These are phyloP conservation scores for Penicillium steckii DNA, from an alignment of 495 filamentous ascomycete genomes.

Conservation along the genomic window DNA sequence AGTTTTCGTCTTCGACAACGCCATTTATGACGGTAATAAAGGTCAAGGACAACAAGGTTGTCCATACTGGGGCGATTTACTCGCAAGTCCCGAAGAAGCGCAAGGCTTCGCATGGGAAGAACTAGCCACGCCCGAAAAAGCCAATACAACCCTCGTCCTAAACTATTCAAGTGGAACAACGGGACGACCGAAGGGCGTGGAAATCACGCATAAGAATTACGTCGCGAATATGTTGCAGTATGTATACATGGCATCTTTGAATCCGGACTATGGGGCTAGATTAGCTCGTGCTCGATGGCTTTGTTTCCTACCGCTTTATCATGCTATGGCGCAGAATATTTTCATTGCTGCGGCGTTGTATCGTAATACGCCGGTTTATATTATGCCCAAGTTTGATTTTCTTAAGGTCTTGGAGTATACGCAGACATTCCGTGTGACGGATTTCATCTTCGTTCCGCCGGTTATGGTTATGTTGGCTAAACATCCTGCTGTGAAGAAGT, in stretches of 20 bases:
- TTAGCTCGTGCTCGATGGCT: slow-evolving; percentile 37
- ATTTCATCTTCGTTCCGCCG: slow-evolving; percentile 62
- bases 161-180: slow-evolving; percentile 81
- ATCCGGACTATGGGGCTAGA: slow-evolving; percentile 45
- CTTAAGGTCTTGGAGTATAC: slow-evolving; percentile 65
- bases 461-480: slow-evolving; percentile 74
- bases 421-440: slow-evolving; percentile 66
- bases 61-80: slow-evolving; percentile 50
- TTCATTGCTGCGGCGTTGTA: slow-evolving; percentile 44
- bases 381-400: slow-evolving; percentile 76
- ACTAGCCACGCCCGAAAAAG: slow-evolving; percentile 35
- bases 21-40: slow-evolving; percentile 38
- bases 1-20: slow-evolving; percentile 52
- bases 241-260: slow-evolving; percentile 41
- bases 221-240: slow-evolving; percentile 66
- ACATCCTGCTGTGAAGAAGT: slow-evolving; percentile 59
- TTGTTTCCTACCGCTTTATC: slow-evolving; percentile 75
- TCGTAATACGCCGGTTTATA: slow-evolving; percentile 54
- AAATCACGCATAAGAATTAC: slow-evolving; percentile 72
- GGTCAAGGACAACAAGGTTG: slow-evolving; percentile 37
- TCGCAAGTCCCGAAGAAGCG: slow-evolving; percentile 44
- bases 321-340: slow-evolving; percentile 57
- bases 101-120: slow-evolving; percentile 43
- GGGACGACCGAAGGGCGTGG: slow-evolving; percentile 80
- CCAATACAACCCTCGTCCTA: slow-evolving; percentile 51